Evolutionary conservation across 176 grass and related monocot genomes (phyloP).

Genomic region (Oryza glaberrima): DNA sequence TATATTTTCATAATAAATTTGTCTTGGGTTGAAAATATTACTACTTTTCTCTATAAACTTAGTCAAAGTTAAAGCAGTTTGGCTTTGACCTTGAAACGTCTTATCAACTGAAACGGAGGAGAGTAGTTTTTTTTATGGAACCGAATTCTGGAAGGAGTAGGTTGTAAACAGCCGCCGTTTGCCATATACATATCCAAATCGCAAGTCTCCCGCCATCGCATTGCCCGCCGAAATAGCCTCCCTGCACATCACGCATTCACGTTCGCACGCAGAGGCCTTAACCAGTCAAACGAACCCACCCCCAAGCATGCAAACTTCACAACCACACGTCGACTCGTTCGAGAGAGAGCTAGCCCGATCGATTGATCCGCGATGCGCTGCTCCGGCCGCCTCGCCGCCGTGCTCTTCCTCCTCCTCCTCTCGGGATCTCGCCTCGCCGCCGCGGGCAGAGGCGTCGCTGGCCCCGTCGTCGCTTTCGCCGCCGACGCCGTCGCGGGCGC

Average conservation of each 20-base stretch:
- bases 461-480: no score
- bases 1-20: no score
- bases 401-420: background rate
- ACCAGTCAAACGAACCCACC: conserved; percentile 7
- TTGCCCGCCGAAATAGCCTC: background rate
- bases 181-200: background rate
- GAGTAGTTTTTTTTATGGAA: no score
- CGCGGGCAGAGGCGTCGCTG: no score
- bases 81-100: no score
- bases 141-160: no score
- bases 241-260: background rate
- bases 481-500: background rate
- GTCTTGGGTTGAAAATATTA: no score
- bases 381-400: conserved; percentile 18
- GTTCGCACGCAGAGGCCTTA: conserved; percentile 9
- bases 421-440: background rate
- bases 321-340: background rate
- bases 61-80: no score
- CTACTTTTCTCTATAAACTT: no score
- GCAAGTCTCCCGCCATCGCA: background rate
- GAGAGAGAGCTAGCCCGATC: background rate
- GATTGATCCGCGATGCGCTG: conserved; percentile 2
- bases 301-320: background rate
- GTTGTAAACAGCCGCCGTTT: no score
- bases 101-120: no score